phyloP scores from a whole-genome alignment of 129 eudicot species.

The Arctium lappa region DNA sequence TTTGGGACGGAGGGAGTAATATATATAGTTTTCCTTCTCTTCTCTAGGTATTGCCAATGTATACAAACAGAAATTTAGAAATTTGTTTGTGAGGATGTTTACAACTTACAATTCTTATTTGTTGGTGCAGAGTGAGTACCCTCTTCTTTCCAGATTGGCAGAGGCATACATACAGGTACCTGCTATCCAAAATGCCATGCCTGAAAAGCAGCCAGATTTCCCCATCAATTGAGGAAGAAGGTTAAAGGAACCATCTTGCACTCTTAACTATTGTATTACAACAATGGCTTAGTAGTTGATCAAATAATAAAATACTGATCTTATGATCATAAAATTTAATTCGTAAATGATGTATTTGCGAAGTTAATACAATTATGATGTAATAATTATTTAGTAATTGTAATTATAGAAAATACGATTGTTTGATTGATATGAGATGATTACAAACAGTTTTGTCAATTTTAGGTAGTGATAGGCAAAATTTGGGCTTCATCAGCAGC shows the following conservation, averaged over 20 bases:
- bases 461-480: too few relatives aligned
- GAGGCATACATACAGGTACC: constrained; percentile 49
- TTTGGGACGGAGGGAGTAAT: too few relatives aligned
- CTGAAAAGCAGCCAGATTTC: constrained; percentile 31
- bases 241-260: neutral
- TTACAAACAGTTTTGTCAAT: too few relatives aligned
- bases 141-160: constrained; percentile 36
- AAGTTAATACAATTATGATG: neutral
- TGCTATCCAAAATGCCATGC: constrained; percentile 37
- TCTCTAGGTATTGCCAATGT: neutral
- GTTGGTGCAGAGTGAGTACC: constrained; percentile 43
- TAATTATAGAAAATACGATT: neutral
- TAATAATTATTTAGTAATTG: neutral
- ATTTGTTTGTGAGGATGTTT: neutral
- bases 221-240: neutral
- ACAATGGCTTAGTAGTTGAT: neutral
- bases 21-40: neutral
- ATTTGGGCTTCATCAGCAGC: too few relatives aligned
- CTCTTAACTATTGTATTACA: neutral
- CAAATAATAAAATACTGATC: neutral
- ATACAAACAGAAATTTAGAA: neutral
- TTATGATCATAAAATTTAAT: too few relatives aligned
- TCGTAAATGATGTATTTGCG: too few relatives aligned
- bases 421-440: neutral
- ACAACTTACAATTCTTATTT: neutral